Conservation (phyloP, 345 rosid species). For the Salix dunnii region DNA sequence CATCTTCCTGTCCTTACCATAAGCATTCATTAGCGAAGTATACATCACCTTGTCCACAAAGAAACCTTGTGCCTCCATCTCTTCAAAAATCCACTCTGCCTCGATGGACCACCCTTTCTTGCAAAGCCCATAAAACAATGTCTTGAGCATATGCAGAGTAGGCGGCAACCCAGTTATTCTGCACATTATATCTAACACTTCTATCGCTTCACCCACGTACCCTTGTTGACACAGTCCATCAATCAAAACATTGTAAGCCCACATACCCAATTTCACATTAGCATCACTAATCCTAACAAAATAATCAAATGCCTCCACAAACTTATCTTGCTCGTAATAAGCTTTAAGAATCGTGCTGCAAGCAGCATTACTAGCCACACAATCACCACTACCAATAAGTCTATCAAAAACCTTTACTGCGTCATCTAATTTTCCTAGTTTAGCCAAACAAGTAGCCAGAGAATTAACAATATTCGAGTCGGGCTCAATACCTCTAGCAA, state of each 20-base stretch:
- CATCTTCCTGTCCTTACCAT: conserved; percentile 49
- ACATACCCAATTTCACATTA: conserved; percentile 35
- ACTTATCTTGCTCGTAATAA: conserved; percentile 35
- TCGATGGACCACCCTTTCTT: conserved; percentile 39
- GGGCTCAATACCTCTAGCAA: conserved; percentile 40
- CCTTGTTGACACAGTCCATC: conserved; percentile 49
- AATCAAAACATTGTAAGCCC: conserved; percentile 45
- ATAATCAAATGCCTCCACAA: conserved; percentile 49
- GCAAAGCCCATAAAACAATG: conserved; percentile 64
- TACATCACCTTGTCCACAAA: conserved; percentile 54
- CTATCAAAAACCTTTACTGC: conserved; percentile 47
- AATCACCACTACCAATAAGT: conserved; percentile 26
- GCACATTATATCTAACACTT: conserved; percentile 43
- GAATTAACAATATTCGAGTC: conserved; percentile 42
- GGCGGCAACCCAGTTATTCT: conserved; percentile 38
- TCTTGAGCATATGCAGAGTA: conserved; percentile 42
- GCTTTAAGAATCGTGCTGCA: conserved; percentile 40
- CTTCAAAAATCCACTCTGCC: conserved; percentile 50
- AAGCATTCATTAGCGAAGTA: conserved; percentile 48
- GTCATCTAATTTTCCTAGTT: conserved; percentile 49
- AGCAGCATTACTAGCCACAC: conserved; percentile 31
- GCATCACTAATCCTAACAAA: conserved; percentile 27
- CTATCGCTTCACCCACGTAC: conserved; percentile 44
- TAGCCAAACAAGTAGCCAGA: conserved; percentile 49
- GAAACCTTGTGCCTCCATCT: conserved; percentile 53